Conservation (phyloP, 129 eudicot genomes). For the Lactuca sativa region DNA sequence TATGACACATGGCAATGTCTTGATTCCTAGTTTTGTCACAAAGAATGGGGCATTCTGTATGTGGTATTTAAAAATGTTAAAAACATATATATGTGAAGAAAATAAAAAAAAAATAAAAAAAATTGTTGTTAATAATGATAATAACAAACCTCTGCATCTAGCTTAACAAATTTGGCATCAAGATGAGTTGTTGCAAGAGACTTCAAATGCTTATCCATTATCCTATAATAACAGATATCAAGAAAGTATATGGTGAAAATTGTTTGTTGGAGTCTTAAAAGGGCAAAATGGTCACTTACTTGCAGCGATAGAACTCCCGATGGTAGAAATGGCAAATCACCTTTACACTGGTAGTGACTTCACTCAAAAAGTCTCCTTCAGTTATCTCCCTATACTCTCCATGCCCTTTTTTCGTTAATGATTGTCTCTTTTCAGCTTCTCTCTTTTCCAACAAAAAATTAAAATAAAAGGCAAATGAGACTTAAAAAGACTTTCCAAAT, state of each 20-base stretch:
- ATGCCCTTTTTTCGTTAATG: conserved; percentile 73
- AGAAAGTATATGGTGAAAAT: background rate
- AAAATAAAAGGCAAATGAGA: background rate
- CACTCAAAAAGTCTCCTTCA: conserved; percentile 94
- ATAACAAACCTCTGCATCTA: conserved; percentile 92
- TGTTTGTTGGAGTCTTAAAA: background rate
- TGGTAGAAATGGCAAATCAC: conserved; percentile 95
- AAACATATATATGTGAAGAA: background rate
- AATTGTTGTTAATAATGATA: background rate
- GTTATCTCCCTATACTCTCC: conserved; percentile 90
- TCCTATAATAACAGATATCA: conserved; percentile 47
- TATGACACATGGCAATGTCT: conserved; percentile 86
- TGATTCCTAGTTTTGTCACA: conserved; percentile 78
- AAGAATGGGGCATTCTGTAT: conserved; percentile 97
- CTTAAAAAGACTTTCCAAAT: background rate
- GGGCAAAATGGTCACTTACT: conserved; percentile 45
- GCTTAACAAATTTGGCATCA: conserved; percentile 69
- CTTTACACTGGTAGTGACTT: conserved; percentile 80
- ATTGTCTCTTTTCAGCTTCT: conserved; percentile 96
- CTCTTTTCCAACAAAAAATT: conserved; percentile 40
- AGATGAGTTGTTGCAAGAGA: conserved; percentile 69
- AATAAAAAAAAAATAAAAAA: no score
- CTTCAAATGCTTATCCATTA: conserved; percentile 97
- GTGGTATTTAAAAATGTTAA: background rate
- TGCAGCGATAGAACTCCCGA: conserved; percentile 96